Conservation (phyloP, 148 eudicot genomes). For the Diospyros lotus region DNA sequence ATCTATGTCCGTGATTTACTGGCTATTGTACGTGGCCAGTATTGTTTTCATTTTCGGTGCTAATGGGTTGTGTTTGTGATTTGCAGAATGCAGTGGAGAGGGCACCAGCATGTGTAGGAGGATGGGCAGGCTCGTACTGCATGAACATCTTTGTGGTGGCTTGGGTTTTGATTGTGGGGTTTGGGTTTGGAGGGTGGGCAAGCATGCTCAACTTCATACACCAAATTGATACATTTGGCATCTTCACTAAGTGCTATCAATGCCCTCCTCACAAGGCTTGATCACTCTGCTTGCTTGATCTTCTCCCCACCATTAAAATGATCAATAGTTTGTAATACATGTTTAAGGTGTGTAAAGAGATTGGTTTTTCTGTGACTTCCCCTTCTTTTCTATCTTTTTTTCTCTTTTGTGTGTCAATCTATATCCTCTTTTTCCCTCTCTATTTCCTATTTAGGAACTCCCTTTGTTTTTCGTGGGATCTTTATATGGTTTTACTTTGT, state of each 20-base stretch:
- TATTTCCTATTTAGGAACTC: neutral
- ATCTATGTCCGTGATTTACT: too few relatives aligned
- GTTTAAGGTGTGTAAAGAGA: constrained; percentile 40
- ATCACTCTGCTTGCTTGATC: neutral
- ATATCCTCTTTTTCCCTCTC: neutral
- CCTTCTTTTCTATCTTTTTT: neutral
- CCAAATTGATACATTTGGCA: constrained; percentile 72
- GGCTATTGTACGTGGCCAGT: too few relatives aligned
- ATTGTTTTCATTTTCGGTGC: too few relatives aligned
- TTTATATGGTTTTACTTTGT: constrained; percentile 3
- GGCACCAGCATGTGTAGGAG: constrained; percentile 63
- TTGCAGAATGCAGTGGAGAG: constrained; percentile 73
- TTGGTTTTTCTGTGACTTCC: constrained; percentile 12
- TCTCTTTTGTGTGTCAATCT: constrained; percentile 9
- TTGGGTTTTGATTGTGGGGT: constrained; percentile 78
- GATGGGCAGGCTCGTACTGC: constrained; percentile 65
- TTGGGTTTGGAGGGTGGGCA: constrained; percentile 94
- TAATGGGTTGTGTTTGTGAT: neutral
- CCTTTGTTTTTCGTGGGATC: constrained; percentile 3
- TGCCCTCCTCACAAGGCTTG: constrained; percentile 67
- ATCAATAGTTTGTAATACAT: constrained; percentile 17
- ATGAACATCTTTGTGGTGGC: constrained; percentile 67
- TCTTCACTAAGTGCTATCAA: constrained; percentile 83
- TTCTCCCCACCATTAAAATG: neutral
- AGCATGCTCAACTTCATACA: constrained; percentile 67